Evolutionary conservation across 169 alveolate species (phyloP).

Genomic region (Perkinsus olseni): DNA sequence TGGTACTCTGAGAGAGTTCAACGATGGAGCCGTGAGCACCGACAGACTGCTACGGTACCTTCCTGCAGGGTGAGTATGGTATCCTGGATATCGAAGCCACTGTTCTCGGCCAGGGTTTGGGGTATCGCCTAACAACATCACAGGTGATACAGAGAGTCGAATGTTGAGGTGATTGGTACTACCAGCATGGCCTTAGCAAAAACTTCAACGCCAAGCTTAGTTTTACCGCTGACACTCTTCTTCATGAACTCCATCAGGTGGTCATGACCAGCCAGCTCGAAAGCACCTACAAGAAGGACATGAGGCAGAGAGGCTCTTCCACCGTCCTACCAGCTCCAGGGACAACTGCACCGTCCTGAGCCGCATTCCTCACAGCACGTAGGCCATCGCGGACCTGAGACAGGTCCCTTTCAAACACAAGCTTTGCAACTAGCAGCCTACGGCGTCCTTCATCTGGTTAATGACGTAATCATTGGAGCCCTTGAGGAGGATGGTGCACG

Average conservation of each 20-base stretch:
- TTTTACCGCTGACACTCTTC: slow-evolving; percentile 80
- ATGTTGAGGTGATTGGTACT: slow-evolving; percentile 6
- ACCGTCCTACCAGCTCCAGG: slow-evolving; percentile 88
- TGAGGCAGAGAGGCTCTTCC: not conserved
- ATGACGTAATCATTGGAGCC: slow-evolving; percentile 97
- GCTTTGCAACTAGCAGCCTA: not conserved
- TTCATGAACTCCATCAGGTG: slow-evolving; percentile 53
- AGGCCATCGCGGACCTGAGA: slow-evolving; percentile 85
- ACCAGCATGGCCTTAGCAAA: slow-evolving; percentile 90
- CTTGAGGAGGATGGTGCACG: slow-evolving; percentile 91
- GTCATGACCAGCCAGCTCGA: slow-evolving; percentile 84
- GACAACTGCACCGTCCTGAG: slow-evolving; percentile 84
- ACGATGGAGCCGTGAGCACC: not conserved
- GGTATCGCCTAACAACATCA: slow-evolving; percentile 65
- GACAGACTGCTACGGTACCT: not conserved
- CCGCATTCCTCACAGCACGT: slow-evolving; percentile 90
- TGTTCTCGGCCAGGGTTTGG: slow-evolving; percentile 89
- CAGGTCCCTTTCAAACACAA: not conserved
- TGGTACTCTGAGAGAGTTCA: slow-evolving; percentile 61
- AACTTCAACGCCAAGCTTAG: slow-evolving; percentile 87
- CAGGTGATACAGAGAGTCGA: not conserved
- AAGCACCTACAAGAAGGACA: slow-evolving; percentile 54
- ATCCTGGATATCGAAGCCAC: slow-evolving; percentile 83
- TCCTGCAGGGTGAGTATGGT: slow-evolving; percentile 60
- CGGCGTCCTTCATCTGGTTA: slow-evolving; percentile 46